Base-by-base conservation (phyloP, 192 early-diverging fungal genomes). In the Jimgerdemannia lactiflua region DNA sequence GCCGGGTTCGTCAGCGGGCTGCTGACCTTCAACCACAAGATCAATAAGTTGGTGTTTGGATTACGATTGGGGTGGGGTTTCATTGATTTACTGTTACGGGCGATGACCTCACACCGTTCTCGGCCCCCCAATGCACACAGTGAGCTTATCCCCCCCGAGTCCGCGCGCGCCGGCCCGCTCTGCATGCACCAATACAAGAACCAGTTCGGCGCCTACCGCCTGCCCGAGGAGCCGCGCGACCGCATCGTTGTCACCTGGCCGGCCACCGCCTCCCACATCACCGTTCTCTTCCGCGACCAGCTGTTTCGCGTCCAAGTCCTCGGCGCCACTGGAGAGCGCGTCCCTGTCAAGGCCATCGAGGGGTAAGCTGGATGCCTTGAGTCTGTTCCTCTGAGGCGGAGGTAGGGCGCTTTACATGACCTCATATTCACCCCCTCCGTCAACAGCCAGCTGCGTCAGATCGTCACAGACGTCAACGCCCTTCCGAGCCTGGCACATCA, bases 111-210 rank as follows among this genome's bases (percentile, higher is more conserved):
- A 29, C 29, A 29, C 29, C 29, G 29, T 1, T 29, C 29, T 29
- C 29, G 29, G 29, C 1, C 29, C 29, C 29, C 29, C 29, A 29
- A 29, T 29, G 29, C 29, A 29, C 29, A 29, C 39, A 85, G 72
- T 39, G 80, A 89, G 77, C 54, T 74, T 41, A 66, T 97, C 69
- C 85, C 92, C 9, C 78, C 94, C 41, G 96, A 97, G 67, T 78
- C 72, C 69, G 88, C 92, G 59, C 86, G 88, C n/a, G 86, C 87
- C 42, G 80, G 79, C 3, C 94, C 95, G 4, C 82, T 97, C 40
- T 96, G 95, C 84, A 99, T 99, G 97, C 91, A 96, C 84, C 97
- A 99, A 87, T 94, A 93, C 85, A 92, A 88, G 72, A 90, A 90
- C 67, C 90, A 93, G 77, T 97, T 97, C 86, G 93, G 94, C 63